phyloP scores from a whole-genome alignment of 2,329 filamentous ascomycete species.

The Microsporum ferrugineum region DNA sequence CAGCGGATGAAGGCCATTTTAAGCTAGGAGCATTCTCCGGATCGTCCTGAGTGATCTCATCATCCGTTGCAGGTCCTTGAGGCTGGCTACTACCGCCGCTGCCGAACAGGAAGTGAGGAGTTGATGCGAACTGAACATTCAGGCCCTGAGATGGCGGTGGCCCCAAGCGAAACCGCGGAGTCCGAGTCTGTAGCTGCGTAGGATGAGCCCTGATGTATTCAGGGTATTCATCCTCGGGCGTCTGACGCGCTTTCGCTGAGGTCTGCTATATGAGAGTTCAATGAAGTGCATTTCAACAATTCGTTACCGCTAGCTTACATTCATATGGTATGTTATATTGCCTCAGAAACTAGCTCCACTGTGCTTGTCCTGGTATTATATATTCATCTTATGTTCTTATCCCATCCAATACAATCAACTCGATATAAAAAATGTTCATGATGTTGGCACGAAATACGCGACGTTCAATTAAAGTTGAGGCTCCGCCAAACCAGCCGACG shows the following conservation, averaged over 20 bases:
- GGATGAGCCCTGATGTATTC: background rate
- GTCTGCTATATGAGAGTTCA: background rate
- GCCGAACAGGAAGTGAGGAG: conserved; percentile 14
- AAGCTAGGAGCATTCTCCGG: background rate
- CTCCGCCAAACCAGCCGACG: background rate
- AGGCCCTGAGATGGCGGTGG: conserved; percentile 9
- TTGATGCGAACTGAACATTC: conserved; percentile 13
- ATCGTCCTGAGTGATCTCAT: conserved; percentile 6
- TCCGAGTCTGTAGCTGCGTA: background rate
- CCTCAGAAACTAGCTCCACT: background rate
- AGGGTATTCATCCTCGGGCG: background rate
- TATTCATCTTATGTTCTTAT: background rate
- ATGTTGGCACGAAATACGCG: background rate
- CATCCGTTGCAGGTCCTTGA: background rate
- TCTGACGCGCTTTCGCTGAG: background rate
- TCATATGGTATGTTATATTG: background rate
- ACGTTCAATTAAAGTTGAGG: background rate
- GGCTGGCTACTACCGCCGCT: background rate
- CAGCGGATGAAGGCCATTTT: background rate
- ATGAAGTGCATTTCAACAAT: background rate
- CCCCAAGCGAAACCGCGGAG: conserved; percentile 13
- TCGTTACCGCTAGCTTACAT: background rate
- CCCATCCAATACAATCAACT: background rate
- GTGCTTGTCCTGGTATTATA: background rate
- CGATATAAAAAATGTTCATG: background rate